phyloP scores from a whole-genome alignment of 352 stramenopile genomes.

The Pythium utonaiense region DNA sequence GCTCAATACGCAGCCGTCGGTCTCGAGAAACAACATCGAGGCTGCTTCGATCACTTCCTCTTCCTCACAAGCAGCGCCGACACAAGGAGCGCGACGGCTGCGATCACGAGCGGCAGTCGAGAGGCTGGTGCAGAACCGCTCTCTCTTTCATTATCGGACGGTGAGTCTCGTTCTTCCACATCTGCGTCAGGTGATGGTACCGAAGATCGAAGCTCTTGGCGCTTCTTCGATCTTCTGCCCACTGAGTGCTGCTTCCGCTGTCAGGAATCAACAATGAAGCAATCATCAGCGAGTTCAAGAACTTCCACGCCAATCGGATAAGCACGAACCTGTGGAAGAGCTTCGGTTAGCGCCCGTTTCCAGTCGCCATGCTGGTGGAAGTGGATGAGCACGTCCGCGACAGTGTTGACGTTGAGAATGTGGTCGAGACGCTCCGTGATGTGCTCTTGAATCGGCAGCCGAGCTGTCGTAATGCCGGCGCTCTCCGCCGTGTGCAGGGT shows the following conservation, averaged over 20 bases:
- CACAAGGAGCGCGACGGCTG: too few relatives aligned
- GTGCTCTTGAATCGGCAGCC: slow-evolving; percentile 73
- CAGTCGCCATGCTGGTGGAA: slow-evolving; percentile 46
- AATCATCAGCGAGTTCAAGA: neutral
- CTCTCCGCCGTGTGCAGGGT: slow-evolving; percentile 49
- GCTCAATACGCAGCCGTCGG: neutral
- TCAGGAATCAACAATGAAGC: neutral
- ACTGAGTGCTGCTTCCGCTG: slow-evolving; percentile 19
- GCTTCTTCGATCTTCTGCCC: slow-evolving; percentile 13
- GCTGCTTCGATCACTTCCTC: neutral
- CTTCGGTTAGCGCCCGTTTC: slow-evolving; percentile 37
- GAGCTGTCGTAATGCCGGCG: slow-evolving; percentile 47
- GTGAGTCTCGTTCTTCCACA: neutral
- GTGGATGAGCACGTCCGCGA: slow-evolving; percentile 64
- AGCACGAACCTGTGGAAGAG: slow-evolving; percentile 50
- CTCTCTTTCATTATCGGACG: neutral
- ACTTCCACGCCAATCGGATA: neutral
- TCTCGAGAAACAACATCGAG: neutral
- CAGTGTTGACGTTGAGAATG: slow-evolving; percentile 81
- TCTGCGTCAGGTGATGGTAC: neutral
- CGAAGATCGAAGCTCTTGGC: neutral
- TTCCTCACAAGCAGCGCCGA: neutral
- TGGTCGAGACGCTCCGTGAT: slow-evolving; percentile 64
- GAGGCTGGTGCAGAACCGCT: neutral
- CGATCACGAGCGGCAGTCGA: too few relatives aligned